phyloP scores from a whole-genome alignment of 176 grass and related monocot genomes.

The Musa itinerans region DNA sequence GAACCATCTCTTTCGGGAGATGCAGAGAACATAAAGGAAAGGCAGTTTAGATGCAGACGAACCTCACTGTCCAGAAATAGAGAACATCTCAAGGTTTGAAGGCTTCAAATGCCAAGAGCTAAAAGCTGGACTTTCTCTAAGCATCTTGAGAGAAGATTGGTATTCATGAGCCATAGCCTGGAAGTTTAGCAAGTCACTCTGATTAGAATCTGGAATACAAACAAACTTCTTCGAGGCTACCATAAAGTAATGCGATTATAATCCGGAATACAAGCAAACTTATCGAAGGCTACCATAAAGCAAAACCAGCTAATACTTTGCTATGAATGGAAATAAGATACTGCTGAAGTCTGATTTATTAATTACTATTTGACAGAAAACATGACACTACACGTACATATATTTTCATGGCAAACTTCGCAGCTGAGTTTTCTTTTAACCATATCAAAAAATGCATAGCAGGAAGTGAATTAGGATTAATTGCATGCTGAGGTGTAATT shows the following conservation, averaged over 20 bases:
- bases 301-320: background rate
- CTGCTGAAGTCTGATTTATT: background rate
- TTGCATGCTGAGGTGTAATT: too few relatives aligned
- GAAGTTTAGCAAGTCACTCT: conserved; percentile 3
- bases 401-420: too few relatives aligned
- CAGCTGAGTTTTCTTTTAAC: too few relatives aligned
- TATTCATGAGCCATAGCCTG: conserved; percentile 55
- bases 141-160: conserved; percentile 35
- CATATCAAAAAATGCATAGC: too few relatives aligned
- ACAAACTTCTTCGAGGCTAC: background rate
- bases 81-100: conserved; percentile 31
- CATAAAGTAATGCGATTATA: background rate
- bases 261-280: background rate
- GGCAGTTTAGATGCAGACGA: too few relatives aligned
- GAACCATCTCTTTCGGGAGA: too few relatives aligned
- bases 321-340: background rate
- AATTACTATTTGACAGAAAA: too few relatives aligned
- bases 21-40: too few relatives aligned
- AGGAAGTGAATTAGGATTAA: too few relatives aligned
- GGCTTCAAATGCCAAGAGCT: conserved; percentile 44
- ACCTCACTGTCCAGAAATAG: conserved; percentile 6
- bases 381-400: too few relatives aligned
- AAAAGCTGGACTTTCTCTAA: conserved; percentile 46
- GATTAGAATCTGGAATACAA: background rate
- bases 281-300: background rate